A percentile compares a stretch with the other conserved stretches of the same genome.
Conservation (phyloP, 2,329 filamentous ascomycete genomes). For the Xylariaceae sp. region DNA sequence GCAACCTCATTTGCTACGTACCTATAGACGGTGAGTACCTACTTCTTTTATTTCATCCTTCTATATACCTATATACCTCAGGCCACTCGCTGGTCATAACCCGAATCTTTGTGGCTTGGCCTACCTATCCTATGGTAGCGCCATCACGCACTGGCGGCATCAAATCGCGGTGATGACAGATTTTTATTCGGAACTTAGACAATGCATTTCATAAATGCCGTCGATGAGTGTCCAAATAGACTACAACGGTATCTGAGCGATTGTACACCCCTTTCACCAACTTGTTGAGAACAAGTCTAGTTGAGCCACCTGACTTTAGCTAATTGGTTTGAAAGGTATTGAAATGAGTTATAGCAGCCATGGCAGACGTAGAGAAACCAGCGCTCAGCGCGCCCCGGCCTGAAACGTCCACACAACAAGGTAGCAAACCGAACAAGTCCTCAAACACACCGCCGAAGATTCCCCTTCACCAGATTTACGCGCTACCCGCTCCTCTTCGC, state of each 20-base stretch:
- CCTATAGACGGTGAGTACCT: conserved; percentile 26
- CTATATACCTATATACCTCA: no score
- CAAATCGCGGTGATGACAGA: conserved; percentile 67
- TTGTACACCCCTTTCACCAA: conserved; percentile 24
- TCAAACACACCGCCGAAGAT: conserved; percentile 26
- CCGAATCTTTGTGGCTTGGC: no score
- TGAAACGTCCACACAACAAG: conserved; percentile 7
- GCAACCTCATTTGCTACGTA: not conserved
- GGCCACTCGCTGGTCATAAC: no score
- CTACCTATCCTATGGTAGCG: not conserved
- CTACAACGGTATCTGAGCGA: conserved; percentile 98
- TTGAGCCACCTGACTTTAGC: not conserved
- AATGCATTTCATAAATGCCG: conserved; percentile 55
- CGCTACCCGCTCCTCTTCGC: conserved; percentile 78
- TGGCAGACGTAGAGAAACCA: conserved; percentile 41
- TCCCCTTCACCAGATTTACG: conserved; percentile 76
- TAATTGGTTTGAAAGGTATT: conserved; percentile 41
- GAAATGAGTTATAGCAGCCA: conserved; percentile 52
- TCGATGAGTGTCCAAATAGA: conserved; percentile 75
- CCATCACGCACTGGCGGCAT: not conserved
- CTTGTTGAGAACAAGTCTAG: not conserved
- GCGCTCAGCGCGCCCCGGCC: conserved; percentile 28
- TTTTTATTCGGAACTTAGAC: conserved; percentile 62
- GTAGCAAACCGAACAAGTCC: conserved; percentile 3
- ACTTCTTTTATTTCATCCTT: not conserved